Percentiles rank a stretch among this genome's conserved stretches.
phyloP scores from a whole-genome alignment of 345 rosid species.

The Kandelia obovata region DNA sequence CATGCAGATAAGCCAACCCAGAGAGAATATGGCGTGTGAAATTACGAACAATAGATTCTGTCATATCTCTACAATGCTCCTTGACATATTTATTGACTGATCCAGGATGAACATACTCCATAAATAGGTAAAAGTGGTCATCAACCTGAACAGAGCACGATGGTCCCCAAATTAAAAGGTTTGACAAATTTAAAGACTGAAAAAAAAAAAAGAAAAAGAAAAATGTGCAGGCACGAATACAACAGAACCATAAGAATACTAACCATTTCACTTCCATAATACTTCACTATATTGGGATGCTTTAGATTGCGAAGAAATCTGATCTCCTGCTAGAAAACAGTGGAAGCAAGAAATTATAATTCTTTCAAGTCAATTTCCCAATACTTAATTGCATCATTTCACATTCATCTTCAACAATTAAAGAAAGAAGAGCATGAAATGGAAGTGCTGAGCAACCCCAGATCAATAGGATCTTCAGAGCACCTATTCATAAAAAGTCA shows the following conservation, averaged over 20 bases:
- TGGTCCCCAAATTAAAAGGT: conserved; percentile 11
- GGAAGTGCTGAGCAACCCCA: not conserved
- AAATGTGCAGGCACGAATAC: not conserved
- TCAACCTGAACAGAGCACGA: conserved; percentile 42
- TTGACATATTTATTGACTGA: conserved; percentile 51
- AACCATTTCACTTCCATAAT: conserved; percentile 68
- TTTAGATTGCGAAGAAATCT: conserved; percentile 40
- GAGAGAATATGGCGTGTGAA: conserved; percentile 69
- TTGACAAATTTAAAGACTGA: conserved; percentile 2
- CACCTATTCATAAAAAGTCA: not conserved
- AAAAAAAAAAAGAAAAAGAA: not conserved
- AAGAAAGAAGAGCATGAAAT: not conserved
- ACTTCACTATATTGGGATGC: conserved; percentile 72
- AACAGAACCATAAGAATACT: conserved; percentile 11
- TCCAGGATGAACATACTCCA: conserved; percentile 71
- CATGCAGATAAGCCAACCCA: conserved; percentile 60
- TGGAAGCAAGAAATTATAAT: not conserved
- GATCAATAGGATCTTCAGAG: not conserved
- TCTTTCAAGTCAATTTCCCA: not conserved
- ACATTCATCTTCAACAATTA: not conserved
- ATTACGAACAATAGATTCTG: conserved; percentile 64
- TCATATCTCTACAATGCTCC: conserved; percentile 54
- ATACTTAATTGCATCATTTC: not conserved
- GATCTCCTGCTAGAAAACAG: conserved; percentile 49
- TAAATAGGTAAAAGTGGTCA: conserved; percentile 55